These are phyloP conservation scores for Aspergillus caelatus DNA, from an alignment of 2,329 filamentous ascomycete species.

Conservation along the genomic window DNA sequence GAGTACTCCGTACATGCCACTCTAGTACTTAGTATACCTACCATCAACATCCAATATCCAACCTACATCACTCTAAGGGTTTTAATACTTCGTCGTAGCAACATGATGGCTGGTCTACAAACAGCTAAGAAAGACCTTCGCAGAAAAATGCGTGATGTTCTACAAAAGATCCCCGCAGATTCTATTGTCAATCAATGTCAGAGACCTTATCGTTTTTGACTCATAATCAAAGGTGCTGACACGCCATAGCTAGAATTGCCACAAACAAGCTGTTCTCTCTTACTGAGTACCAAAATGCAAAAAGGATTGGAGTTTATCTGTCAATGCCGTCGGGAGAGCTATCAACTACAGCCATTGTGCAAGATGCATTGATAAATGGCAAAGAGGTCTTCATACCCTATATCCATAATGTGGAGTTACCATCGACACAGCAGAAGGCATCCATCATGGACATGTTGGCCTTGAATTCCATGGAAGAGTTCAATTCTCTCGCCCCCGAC, in stretches of 20 bases:
- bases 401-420: slow-evolving; percentile 64
- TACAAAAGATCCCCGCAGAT: slow-evolving; percentile 65
- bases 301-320: slow-evolving; percentile 80
- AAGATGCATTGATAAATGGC: slow-evolving; percentile 72
- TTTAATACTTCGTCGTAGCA: neutral
- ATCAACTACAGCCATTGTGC: slow-evolving; percentile 79
- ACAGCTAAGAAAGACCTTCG: slow-evolving; percentile 77
- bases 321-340: slow-evolving; percentile 91
- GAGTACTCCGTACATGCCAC: neutral
- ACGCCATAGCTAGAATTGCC: slow-evolving; percentile 62
- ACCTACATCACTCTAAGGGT: neutral
- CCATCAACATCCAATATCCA: neutral
- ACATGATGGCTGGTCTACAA: slow-evolving; percentile 60
- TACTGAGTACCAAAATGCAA: slow-evolving; percentile 74
- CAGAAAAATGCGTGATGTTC: slow-evolving; percentile 66
- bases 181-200: slow-evolving; percentile 71
- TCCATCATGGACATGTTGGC: slow-evolving; percentile 96
- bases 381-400: slow-evolving; percentile 94
- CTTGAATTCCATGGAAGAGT: slow-evolving; percentile 73
- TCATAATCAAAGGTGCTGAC: slow-evolving; percentile 17
- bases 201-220: slow-evolving; percentile 30
- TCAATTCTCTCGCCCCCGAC: slow-evolving; percentile 74
- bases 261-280: slow-evolving; percentile 68
- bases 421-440: slow-evolving; percentile 47
- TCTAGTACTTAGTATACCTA: neutral